These are phyloP conservation scores for Pythium rishiriense DNA, from an alignment of 352 stramenopile genomes.

Conservation along the genomic window DNA sequence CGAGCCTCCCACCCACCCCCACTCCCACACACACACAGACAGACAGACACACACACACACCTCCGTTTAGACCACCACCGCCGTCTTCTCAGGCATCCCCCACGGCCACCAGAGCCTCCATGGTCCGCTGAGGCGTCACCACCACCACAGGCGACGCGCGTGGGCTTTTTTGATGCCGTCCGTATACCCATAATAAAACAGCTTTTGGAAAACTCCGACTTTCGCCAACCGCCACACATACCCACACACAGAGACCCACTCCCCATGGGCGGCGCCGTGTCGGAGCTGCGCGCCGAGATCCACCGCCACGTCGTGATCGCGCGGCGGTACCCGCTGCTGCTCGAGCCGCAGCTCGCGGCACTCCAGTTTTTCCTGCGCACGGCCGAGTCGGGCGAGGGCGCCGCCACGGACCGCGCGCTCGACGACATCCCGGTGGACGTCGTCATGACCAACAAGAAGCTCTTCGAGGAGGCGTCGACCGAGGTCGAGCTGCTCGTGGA, in stretches of 20 bases:
- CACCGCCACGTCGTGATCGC: constrained; percentile 62
- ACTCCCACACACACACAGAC: too few relatives aligned
- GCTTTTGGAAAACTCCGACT: too few relatives aligned
- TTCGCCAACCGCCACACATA: too few relatives aligned
- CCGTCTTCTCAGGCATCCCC: neutral
- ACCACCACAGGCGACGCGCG: too few relatives aligned
- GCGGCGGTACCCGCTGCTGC: constrained; percentile 52
- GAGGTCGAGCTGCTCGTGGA: constrained; percentile 72
- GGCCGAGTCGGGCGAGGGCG: constrained; percentile 67
- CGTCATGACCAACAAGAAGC: constrained; percentile 48
- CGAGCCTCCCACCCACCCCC: too few relatives aligned
- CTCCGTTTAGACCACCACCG: too few relatives aligned
- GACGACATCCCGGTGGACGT: constrained; percentile 54
- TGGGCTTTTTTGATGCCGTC: too few relatives aligned
- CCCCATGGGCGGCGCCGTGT: constrained; percentile 67
- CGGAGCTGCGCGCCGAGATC: constrained; percentile 65
- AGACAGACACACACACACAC: too few relatives aligned
- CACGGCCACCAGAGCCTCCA: too few relatives aligned
- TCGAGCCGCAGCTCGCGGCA: constrained; percentile 58
- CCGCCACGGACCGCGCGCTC: constrained; percentile 46
- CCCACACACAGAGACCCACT: too few relatives aligned
- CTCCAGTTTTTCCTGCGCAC: constrained; percentile 69
- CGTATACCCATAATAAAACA: too few relatives aligned
- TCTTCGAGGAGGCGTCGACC: constrained; percentile 69
- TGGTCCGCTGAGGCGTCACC: too few relatives aligned